phyloP scores from a whole-genome alignment of 139 green algal species.

The Microglena sp. region DNA sequence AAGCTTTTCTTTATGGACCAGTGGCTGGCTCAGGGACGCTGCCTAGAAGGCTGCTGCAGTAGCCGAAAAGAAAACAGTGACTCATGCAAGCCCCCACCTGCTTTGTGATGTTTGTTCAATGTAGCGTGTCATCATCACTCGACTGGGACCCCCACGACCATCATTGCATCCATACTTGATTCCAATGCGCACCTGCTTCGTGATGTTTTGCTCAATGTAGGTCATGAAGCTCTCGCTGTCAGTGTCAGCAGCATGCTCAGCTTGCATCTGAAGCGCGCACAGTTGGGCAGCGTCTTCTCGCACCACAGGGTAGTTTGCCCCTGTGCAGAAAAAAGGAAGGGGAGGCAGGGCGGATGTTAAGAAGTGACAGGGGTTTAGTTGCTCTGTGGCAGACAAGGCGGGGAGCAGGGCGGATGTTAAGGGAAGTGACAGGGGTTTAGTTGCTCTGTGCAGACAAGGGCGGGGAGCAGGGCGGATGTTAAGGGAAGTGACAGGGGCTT shows the following conservation, averaged over 20 bases:
- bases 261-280: conserved; percentile 74
- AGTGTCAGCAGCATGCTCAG: conserved; percentile 56
- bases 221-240: conserved; percentile 45
- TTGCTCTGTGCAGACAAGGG: not conserved
- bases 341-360: not conserved
- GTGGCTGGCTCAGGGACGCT: not conserved
- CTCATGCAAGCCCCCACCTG: conserved; percentile 7
- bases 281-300: conserved; percentile 90
- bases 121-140: too few species aligned
- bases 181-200: conserved; percentile 46
- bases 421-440: not conserved
- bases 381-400: not conserved
- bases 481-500: not conserved
- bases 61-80: not conserved
- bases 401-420: not conserved
- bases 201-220: conserved; percentile 62
- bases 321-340: conserved; percentile 2
- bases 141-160: too few species aligned
- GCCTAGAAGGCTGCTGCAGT: not conserved
- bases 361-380: not conserved
- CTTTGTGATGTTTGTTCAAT: conserved; percentile 46
- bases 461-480: not conserved
- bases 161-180: too few species aligned
- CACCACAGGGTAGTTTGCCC: conserved; percentile 94
- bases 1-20: too few species aligned